Conservation (phyloP, 2,329 filamentous ascomycete species). For the Clonostachys chloroleuca region DNA sequence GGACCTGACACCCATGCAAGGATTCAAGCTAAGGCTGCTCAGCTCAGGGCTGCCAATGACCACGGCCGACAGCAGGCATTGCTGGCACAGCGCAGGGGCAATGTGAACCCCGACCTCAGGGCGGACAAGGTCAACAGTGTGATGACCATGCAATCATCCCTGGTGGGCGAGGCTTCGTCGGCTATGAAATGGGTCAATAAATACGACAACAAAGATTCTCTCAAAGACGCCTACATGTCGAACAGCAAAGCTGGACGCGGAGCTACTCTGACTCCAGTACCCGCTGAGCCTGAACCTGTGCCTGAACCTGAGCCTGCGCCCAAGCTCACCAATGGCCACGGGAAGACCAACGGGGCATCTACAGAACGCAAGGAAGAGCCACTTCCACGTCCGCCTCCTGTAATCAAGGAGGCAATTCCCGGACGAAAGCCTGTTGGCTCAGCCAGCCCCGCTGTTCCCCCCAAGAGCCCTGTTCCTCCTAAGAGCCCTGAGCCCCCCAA, state of each 20-base stretch:
- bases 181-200: constrained; percentile 97
- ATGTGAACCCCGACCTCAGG: constrained; percentile 43
- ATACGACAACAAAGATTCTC: constrained; percentile 78
- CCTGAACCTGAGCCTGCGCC: too few species aligned
- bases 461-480: neutral
- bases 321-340: constrained; percentile 3
- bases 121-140: constrained; percentile 79
- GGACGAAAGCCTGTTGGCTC: neutral
- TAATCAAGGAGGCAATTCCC: neutral
- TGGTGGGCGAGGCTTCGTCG: constrained; percentile 82
- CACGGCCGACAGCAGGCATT: constrained; percentile 44
- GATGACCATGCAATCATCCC: constrained; percentile 78
- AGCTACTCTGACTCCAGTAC: constrained; percentile 22
- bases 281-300: constrained; percentile 16
- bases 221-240: constrained; percentile 80
- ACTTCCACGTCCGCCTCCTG: constrained; percentile 1
- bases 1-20: constrained; percentile 88
- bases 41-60: constrained; percentile 70
- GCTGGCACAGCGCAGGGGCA: constrained; percentile 42
- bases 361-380: constrained; percentile 8
- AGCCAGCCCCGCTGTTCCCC: constrained; percentile 2
- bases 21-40: constrained; percentile 86
- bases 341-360: constrained; percentile 1
- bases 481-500: constrained; percentile 3
- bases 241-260: constrained; percentile 71